Evolutionary conservation across 257 asterid species (phyloP).

Genomic region (Verbascum thapsus): DNA sequence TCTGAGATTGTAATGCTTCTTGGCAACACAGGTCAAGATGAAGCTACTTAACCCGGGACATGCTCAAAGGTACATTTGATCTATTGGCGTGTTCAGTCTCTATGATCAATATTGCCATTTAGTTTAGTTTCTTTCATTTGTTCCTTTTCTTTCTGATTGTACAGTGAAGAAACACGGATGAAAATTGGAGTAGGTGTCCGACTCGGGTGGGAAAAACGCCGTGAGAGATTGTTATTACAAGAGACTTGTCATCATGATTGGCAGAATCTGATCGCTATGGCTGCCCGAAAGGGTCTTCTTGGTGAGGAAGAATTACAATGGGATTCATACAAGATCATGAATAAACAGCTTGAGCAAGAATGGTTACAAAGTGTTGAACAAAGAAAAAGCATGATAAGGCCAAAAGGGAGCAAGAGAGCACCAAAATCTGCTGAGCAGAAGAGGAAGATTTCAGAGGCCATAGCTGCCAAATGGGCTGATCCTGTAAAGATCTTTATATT

Average conservation of each 20-base stretch:
- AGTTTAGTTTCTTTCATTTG: background rate
- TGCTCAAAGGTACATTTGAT: slow-evolving; percentile 70
- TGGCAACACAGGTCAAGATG: slow-evolving; percentile 71
- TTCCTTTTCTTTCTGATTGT: slow-evolving; percentile 18
- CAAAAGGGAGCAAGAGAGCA: slow-evolving; percentile 81
- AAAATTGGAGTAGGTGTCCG: slow-evolving; percentile 87
- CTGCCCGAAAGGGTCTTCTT: slow-evolving; percentile 63
- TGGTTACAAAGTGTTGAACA: slow-evolving; percentile 72
- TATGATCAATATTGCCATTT: background rate
- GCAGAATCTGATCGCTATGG: slow-evolving; percentile 77
- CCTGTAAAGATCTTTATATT: slow-evolving; percentile 58
- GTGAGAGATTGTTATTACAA: slow-evolving; percentile 66
- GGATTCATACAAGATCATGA: slow-evolving; percentile 69
- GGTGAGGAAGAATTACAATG: slow-evolving; percentile 83
- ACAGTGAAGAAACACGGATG: slow-evolving; percentile 72
- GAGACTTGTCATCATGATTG: slow-evolving; percentile 78
- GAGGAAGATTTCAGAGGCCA: slow-evolving; percentile 83
- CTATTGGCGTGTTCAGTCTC: background rate
- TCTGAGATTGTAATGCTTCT: slow-evolving; percentile 30
- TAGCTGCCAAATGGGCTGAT: slow-evolving; percentile 96
- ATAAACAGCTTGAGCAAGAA: slow-evolving; percentile 57
- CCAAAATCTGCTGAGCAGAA: slow-evolving; percentile 91
- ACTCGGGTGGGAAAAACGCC: slow-evolving; percentile 89
- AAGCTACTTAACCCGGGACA: slow-evolving; percentile 80
- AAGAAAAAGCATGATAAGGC: slow-evolving; percentile 48